Evolutionary conservation across 148 eudicot species (phyloP), one percentile per base, ranked within the genome.

Genomic region (Vaccinium darrowii): DNA sequence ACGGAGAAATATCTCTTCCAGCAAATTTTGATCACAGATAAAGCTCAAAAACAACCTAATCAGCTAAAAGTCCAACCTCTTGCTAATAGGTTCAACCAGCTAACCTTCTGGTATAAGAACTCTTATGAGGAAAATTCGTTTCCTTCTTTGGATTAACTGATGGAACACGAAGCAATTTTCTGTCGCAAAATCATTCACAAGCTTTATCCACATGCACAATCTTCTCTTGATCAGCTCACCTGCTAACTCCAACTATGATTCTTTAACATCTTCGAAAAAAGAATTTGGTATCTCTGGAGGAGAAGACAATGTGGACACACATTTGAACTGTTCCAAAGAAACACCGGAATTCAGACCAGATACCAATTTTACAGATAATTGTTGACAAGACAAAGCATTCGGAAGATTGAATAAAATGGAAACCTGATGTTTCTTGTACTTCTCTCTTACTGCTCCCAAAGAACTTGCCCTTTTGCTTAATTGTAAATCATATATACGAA

Each of bases 341-440:
- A 39, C 58, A 52, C 51, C 39, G 1, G 7, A 60, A 78, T 43
- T 63, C 16, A 6, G n/a, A 78, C 88, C 62, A 90, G 84, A 82
- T 75, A 57, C 21, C 72, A 58, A 13, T 21, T 57, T 27, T 73
- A 0, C 13, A 7, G 15, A 52, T 47, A 0, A 58, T 39, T 36
- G 77, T 56, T 30, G 5, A 39, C 10, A 65, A 30, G 19, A 9
- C 39, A 47, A 23, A 3, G 3, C 51, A 84, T 53, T 54, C 5
- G 3, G 27, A 51, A 47, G 36, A 62, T 53, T 39, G 19, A 33
- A 73, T 11, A 74, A 53, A 1, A 86, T 25, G 33, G 16, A 69
- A 87, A 96, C 99, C 99, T 93, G 94, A 81, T 93, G 95, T 51
- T 91, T 91, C 87, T 90, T 93, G 93, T 97, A 97, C 84, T 97